Conservation (phyloP, 148 eudicot species). For the Silene uniflora region DNA sequence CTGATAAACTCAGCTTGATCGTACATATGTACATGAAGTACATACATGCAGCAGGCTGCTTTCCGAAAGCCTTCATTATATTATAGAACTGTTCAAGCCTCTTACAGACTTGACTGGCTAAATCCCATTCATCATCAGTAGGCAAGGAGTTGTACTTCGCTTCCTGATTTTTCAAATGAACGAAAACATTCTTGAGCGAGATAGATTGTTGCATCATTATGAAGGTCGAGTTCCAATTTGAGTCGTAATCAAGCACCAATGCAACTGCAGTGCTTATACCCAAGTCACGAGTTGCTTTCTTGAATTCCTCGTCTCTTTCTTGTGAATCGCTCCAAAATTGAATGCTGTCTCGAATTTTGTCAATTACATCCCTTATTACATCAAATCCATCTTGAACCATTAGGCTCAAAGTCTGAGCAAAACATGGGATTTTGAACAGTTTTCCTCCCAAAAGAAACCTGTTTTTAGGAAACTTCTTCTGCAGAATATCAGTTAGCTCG, state of each 20-base stretch:
- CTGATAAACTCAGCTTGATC: background rate
- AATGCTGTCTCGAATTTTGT: slow-evolving; percentile 26
- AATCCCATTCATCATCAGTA: slow-evolving; percentile 18
- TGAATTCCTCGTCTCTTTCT: slow-evolving; percentile 22
- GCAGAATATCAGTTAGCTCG: slow-evolving; percentile 4
- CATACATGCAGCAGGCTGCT: background rate
- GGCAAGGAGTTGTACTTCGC: background rate
- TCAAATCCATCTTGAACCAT: slow-evolving; percentile 33
- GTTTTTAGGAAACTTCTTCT: background rate
- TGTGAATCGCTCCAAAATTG: slow-evolving; percentile 26
- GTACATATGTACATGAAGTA: background rate
- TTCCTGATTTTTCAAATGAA: background rate
- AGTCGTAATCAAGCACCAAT: slow-evolving; percentile 13
- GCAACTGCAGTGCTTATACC: background rate
- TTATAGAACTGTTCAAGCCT: background rate
- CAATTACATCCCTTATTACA: slow-evolving; percentile 15
- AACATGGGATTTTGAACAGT: slow-evolving; percentile 20
- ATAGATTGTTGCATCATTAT: slow-evolving; percentile 21
- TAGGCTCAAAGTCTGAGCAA: slow-evolving; percentile 26
- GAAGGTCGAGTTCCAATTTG: slow-evolving; percentile 29
- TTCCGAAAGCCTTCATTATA: too few relatives aligned
- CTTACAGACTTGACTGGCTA: slow-evolving; percentile 1
- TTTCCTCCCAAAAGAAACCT: slow-evolving; percentile 5
- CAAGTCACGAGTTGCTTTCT: slow-evolving; percentile 13
- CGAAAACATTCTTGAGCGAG: slow-evolving; percentile 15